phyloP scores from a whole-genome alignment of 805 yeast species.

The Hanseniaspora nectarophila region DNA sequence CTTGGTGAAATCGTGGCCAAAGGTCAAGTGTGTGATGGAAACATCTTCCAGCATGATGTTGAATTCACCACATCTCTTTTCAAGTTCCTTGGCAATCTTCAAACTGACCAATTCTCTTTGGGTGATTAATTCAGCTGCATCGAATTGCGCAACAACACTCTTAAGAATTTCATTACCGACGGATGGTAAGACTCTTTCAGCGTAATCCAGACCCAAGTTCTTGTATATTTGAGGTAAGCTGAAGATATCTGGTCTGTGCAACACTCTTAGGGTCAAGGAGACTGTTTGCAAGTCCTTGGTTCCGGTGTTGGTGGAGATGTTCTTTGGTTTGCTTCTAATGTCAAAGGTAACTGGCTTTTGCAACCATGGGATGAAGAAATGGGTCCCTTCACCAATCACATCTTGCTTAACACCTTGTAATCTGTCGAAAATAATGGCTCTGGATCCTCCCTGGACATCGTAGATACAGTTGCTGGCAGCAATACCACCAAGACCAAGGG shows the following conservation, averaged over 20 bases:
- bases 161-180: constrained; percentile 86
- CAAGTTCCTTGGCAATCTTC: constrained; percentile 75
- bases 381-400: constrained; percentile 96
- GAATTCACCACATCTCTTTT: constrained; percentile 75
- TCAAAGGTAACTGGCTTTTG: constrained; percentile 84
- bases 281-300: constrained; percentile 96
- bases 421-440: constrained; percentile 93
- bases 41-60: constrained; percentile 90
- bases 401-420: constrained; percentile 71
- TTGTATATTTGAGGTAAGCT: constrained; percentile 80
- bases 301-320: constrained; percentile 88
- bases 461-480: constrained; percentile 75
- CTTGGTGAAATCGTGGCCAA: constrained; percentile 91
- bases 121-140: constrained; percentile 91
- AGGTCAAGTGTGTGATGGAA: constrained; percentile 93
- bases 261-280: constrained; percentile 77
- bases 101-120: constrained; percentile 92
- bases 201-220: constrained; percentile 84
- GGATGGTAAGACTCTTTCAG: constrained; percentile 84
- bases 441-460: constrained; percentile 89
- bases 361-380: constrained; percentile 89
- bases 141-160: constrained; percentile 84
- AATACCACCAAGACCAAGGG: constrained; percentile 62
- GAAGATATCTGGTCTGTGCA: constrained; percentile 84
- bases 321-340: constrained; percentile 90